Conservation (phyloP, 352 stramenopile species). For the Globisporangium cystogenes region DNA sequence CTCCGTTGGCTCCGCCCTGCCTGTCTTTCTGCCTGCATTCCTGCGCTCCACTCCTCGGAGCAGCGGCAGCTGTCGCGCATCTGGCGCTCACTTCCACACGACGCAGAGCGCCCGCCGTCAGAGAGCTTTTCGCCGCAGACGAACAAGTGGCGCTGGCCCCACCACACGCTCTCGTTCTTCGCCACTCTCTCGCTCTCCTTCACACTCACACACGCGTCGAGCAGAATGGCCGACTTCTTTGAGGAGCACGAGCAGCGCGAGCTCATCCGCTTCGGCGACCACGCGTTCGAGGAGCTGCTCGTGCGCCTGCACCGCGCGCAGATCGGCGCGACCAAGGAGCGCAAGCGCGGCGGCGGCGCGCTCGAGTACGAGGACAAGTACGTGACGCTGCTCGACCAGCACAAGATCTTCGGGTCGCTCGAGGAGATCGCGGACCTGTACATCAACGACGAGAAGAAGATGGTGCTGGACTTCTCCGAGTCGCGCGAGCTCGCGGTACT, state of each 20-base stretch:
- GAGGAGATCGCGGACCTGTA: constrained; percentile 65
- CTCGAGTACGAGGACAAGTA: constrained; percentile 25
- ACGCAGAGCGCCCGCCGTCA: not conserved
- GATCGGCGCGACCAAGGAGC: constrained; percentile 6
- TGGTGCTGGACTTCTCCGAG: constrained; percentile 73
- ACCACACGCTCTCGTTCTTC: not conserved
- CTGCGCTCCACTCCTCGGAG: too few relatives aligned
- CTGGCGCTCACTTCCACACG: not conserved
- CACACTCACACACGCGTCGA: not conserved
- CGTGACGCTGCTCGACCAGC: constrained; percentile 48
- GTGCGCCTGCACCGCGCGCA: constrained; percentile 24
- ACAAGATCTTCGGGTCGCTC: constrained; percentile 54
- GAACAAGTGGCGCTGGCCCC: not conserved
- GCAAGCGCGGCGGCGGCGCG: constrained; percentile 14
- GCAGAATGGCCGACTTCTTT: constrained; percentile 11
- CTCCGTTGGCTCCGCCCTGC: not conserved
- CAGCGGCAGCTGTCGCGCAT: not conserved
- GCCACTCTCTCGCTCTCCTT: not conserved
- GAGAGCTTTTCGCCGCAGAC: not conserved
- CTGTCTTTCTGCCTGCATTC: too few relatives aligned
- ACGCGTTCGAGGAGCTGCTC: constrained; percentile 39
- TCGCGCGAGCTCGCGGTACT: constrained; percentile 50
- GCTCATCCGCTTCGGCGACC: constrained; percentile 33
- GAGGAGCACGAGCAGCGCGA: constrained; percentile 35
- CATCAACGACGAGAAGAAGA: constrained; percentile 51